Conservation (phyloP, 2,329 filamentous ascomycete species). For the Aureobasidium sp. region DNA sequence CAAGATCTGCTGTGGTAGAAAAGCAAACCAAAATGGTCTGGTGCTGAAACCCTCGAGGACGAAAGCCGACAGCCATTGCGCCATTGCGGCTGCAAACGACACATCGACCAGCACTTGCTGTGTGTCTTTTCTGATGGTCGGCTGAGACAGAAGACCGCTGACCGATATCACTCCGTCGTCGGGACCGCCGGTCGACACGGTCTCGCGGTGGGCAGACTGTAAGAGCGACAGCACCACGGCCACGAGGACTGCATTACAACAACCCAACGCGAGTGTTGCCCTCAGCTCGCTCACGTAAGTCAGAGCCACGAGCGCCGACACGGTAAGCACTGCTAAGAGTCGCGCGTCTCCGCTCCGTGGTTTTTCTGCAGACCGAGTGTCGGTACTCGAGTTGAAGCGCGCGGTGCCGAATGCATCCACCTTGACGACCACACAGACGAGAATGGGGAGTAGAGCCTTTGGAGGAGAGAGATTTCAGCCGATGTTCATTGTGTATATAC, state of each 20-base stretch:
- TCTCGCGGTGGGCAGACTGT: constrained; percentile 24
- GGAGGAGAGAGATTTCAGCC: constrained; percentile 18
- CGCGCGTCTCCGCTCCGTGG: constrained; percentile 21
- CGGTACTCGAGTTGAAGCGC: constrained; percentile 20
- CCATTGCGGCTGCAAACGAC: constrained; percentile 21
- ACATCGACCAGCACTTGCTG: constrained; percentile 23
- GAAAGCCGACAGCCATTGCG: constrained; percentile 21
- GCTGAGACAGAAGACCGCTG: constrained; percentile 27
- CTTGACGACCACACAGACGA: constrained; percentile 19
- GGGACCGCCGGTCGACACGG: constrained; percentile 19
- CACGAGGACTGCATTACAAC: constrained; percentile 35
- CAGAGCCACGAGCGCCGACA: constrained; percentile 31
- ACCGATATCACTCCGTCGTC: constrained; percentile 28
- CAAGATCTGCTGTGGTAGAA: constrained; percentile 19
- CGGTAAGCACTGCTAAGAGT: constrained; percentile 28
- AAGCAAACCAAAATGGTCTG: constrained; percentile 20
- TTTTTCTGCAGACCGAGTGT: constrained; percentile 20
- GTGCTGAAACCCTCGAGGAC: constrained; percentile 23
- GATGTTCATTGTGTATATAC: constrained; percentile 14
- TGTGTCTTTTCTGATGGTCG: constrained; percentile 8
- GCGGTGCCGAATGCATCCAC: constrained; percentile 17
- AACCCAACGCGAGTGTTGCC: constrained; percentile 31
- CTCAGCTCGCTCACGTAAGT: constrained; percentile 27
- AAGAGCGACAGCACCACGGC: constrained; percentile 35
- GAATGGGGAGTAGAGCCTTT: constrained; percentile 24